Evolutionary conservation across 768 basidiomycete species (phyloP).

Genomic region (Rhodotorula toruloides): DNA sequence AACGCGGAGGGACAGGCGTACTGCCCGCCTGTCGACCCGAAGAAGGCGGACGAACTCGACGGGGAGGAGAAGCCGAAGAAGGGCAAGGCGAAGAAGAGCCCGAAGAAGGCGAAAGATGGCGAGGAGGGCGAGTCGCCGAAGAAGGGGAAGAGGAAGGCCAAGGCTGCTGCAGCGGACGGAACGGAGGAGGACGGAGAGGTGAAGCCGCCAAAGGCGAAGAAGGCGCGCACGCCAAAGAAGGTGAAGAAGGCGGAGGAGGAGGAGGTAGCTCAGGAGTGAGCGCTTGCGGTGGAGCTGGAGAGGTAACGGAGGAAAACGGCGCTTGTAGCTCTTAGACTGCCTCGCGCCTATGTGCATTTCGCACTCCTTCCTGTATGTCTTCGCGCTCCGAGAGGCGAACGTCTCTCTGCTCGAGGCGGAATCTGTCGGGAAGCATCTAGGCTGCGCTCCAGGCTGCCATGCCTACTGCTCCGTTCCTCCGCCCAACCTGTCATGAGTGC

Average conservation of each 20-base stretch:
- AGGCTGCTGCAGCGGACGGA: not conserved
- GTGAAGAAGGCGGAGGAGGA: not conserved
- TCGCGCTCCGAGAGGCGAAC: too few species aligned
- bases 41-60: not conserved
- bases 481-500: too few species aligned
- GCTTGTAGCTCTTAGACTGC: too few species aligned
- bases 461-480: too few species aligned
- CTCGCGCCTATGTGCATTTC: too few species aligned
- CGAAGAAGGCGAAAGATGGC: not conserved
- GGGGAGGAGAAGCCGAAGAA: not conserved
- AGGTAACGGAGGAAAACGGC: too few species aligned
- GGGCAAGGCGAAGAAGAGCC: constrained; percentile 20
- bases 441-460: too few species aligned
- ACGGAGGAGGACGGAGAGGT: not conserved
- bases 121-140: not conserved
- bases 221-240: not conserved
- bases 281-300: too few species aligned
- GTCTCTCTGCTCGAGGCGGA: too few species aligned
- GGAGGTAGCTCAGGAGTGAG: too few species aligned
- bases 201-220: not conserved
- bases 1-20: constrained; percentile 27
- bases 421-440: too few species aligned
- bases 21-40: not conserved
- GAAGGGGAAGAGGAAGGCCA: not conserved
- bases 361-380: too few species aligned